Conservation (phyloP, 805 yeast species). For the Monosporozyma solicola region DNA sequence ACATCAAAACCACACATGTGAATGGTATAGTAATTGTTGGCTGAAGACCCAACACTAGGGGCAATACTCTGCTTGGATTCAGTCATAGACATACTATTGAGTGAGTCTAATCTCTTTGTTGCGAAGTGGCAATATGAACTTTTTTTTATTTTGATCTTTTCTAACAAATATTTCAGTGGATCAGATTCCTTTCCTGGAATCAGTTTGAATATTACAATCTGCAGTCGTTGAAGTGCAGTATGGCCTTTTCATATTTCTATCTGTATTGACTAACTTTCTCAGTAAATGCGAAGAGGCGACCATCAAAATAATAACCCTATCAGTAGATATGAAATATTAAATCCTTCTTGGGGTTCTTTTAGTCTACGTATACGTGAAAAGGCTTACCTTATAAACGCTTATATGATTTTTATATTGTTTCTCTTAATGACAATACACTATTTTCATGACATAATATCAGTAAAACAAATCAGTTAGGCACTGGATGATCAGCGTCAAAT, state of each 20-base stretch:
- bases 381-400: slow-evolving; percentile 92
- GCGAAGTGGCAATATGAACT: slow-evolving; percentile 83
- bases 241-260: slow-evolving; percentile 78
- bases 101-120: slow-evolving; percentile 84
- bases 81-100: slow-evolving; percentile 82
- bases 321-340: slow-evolving; percentile 80
- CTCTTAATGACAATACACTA: neutral
- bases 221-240: slow-evolving; percentile 94
- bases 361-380: slow-evolving; percentile 88
- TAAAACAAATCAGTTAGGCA: neutral
- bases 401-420: too few species aligned
- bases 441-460: neutral
- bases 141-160: slow-evolving; percentile 73
- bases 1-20: slow-evolving; percentile 89
- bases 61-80: slow-evolving; percentile 97
- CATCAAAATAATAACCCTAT: slow-evolving; percentile 95
- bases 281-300: slow-evolving; percentile 99
- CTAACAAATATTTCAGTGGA: slow-evolving; percentile 71
- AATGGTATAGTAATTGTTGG: slow-evolving; percentile 98
- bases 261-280: slow-evolving; percentile 86
- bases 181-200: slow-evolving; percentile 69
- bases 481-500: neutral
- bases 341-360: slow-evolving; percentile 69
- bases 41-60: slow-evolving; percentile 98
- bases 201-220: slow-evolving; percentile 95